A percentile compares a stretch with the other conserved stretches of the same genome.
phyloP scores from a whole-genome alignment of 345 rosid species.

The Bruguiera sexangula region DNA sequence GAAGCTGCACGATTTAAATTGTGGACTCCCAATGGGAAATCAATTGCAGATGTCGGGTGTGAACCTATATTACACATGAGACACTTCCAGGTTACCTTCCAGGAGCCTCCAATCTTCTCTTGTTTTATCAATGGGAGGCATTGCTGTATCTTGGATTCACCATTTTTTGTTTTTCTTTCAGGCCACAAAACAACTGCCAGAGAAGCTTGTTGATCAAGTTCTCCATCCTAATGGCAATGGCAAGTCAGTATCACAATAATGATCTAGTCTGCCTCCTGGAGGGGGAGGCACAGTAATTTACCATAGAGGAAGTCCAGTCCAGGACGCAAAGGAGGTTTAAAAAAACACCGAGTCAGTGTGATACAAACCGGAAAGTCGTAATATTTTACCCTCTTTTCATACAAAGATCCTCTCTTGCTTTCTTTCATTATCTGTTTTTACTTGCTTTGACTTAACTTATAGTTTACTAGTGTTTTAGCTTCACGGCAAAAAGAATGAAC shows the following conservation, averaged over 20 bases:
- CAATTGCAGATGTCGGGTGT: conserved; percentile 95
- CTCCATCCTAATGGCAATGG: conserved; percentile 14
- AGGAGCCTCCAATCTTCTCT: background rate
- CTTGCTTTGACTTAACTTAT: background rate
- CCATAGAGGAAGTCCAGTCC: background rate
- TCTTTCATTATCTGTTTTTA: background rate
- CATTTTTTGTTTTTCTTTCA: conserved; percentile 26
- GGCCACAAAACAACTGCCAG: conserved; percentile 73
- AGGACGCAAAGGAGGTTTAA: background rate
- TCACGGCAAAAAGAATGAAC: background rate
- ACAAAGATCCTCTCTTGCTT: no score
- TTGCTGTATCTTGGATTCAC: background rate
- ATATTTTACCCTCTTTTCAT: no score
- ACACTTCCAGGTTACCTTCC: conserved; percentile 70
- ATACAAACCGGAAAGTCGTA: no score
- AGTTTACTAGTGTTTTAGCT: background rate
- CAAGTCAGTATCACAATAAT: background rate
- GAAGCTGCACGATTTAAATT: conserved; percentile 64
- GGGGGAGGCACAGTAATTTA: background rate
- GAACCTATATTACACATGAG: conserved; percentile 98
- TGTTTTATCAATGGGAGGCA: background rate
- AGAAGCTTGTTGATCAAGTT: conserved; percentile 58
- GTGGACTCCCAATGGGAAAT: conserved; percentile 70
- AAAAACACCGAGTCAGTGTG: no score
- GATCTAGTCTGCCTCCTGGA: background rate